Evolutionary conservation across 257 asterid genomes (phyloP).

Genomic region (Solanum lycopersicoides): DNA sequence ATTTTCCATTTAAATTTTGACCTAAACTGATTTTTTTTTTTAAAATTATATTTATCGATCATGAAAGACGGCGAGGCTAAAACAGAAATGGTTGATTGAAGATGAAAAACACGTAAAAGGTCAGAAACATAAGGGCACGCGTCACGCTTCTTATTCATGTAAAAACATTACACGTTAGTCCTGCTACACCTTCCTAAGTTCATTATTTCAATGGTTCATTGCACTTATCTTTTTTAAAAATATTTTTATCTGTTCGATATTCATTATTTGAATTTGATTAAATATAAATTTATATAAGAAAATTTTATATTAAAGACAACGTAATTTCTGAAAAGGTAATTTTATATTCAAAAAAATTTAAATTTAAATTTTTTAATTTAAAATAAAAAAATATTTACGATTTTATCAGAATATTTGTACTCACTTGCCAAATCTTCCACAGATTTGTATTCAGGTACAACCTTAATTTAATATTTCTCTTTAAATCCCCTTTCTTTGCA

Average conservation of each 20-base stretch:
- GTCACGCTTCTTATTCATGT: neutral
- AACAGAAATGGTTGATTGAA: neutral
- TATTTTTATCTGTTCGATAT: neutral
- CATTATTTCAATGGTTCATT: neutral
- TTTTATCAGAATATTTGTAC: too few relatives aligned
- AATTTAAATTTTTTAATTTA: too few relatives aligned
- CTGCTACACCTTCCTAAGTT: neutral
- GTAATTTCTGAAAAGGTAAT: too few relatives aligned
- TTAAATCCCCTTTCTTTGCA: neutral
- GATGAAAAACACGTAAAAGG: neutral
- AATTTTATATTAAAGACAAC: accelerated
- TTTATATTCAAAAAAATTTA: too few relatives aligned
- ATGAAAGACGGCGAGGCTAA: neutral
- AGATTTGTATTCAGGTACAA: neutral
- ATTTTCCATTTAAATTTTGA: neutral
- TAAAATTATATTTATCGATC: too few relatives aligned
- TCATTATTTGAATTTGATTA: too few relatives aligned
- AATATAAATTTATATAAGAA: too few relatives aligned
- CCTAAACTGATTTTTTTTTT: neutral
- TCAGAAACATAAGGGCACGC: neutral
- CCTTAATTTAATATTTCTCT: neutral
- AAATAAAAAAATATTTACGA: accelerated
- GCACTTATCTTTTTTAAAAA: neutral
- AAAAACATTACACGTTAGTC: neutral
- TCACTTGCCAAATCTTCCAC: neutral